Percentiles rank a stretch among this genome's conserved stretches.
Evolutionary conservation across 768 basidiomycete genomes (phyloP).

Genomic region (Favolaschia claudopus): DNA sequence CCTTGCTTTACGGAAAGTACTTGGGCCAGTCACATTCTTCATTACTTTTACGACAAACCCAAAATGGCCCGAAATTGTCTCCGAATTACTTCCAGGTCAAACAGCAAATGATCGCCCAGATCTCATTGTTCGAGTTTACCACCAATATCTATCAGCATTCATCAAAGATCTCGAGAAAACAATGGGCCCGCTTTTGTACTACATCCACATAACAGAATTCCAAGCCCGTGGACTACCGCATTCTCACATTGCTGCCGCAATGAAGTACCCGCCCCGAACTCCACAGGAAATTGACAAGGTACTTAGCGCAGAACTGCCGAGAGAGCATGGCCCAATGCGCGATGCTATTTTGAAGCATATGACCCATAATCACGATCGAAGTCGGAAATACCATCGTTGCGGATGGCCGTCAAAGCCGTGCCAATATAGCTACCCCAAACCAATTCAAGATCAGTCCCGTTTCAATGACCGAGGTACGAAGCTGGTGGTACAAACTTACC

Average conservation of each 20-base stretch:
- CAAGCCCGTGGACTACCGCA: neutral
- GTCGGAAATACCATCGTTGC: neutral
- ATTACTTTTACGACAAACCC: conserved; percentile 14
- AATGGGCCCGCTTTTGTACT: neutral
- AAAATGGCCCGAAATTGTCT: conserved; percentile 1
- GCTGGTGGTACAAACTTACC: neutral
- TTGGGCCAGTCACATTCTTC: conserved; percentile 2
- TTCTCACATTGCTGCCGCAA: neutral
- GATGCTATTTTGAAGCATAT: neutral
- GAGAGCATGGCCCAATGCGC: neutral
- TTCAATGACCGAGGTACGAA: neutral
- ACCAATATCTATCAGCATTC: neutral
- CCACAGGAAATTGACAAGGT: neutral
- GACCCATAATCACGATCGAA: neutral
- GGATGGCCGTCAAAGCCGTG: neutral
- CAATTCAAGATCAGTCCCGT: neutral
- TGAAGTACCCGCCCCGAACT: neutral
- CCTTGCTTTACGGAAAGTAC: neutral
- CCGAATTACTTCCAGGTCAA: conserved; percentile 1
- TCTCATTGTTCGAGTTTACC: neutral
- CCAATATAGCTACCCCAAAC: neutral
- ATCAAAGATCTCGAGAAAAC: neutral
- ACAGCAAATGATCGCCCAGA: conserved; percentile 10
- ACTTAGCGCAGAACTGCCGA: neutral
- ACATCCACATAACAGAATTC: neutral